Base-by-base conservation (phyloP, 177 flowering plant genomes). In the Vitis hybrid region DNA sequence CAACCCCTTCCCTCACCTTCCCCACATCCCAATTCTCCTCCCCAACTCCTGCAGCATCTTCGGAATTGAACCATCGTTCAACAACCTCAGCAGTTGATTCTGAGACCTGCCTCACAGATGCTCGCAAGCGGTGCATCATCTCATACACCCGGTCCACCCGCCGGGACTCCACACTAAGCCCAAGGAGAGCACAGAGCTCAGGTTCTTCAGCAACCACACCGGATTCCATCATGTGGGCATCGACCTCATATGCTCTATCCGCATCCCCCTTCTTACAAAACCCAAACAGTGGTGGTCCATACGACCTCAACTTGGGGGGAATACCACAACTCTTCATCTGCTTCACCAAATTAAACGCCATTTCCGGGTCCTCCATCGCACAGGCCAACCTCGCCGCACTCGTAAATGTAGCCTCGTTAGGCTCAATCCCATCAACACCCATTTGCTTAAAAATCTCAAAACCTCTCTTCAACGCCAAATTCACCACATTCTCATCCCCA, bases 401-500 rank as follows among this genome's bases (percentile, higher is more conserved):
- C 0, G 99, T 96, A 75, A 91, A 91, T 1, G 99, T 92, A 13
- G 99, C 97, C 79, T 93, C 97, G 67, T 90, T 90, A 2, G 94
- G 95, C 17, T 66, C 77, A 71, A 96, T 82, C 12, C 81, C 73
- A 64, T 88, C 90, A 18, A 48, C 51, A 20, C 68, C 75, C 98
- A 96, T 96, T 70, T 87, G 88, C 70, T 72, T 72, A 64, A 80
- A 88, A 64, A 96, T 93, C 83, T 92, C 95, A 69, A 96, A 88
- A 15, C 98, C 98, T 81, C 88, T 86, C 32, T 78, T 73, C 17
- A 85, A 54, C 17, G 83, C 89, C 74, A 73, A 75, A 59, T 72
- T 48, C 61, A 48, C 63, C 10, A 9, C 55, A 10, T 63, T 59
- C 2, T 41, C 69, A 49, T 27, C 68, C 2, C 11, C 75, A 64